Percentiles rank a stretch among this genome's conserved stretches.
phyloP scores from a whole-genome alignment of 139 green algal genomes.

The Eudorina sp. region DNA sequence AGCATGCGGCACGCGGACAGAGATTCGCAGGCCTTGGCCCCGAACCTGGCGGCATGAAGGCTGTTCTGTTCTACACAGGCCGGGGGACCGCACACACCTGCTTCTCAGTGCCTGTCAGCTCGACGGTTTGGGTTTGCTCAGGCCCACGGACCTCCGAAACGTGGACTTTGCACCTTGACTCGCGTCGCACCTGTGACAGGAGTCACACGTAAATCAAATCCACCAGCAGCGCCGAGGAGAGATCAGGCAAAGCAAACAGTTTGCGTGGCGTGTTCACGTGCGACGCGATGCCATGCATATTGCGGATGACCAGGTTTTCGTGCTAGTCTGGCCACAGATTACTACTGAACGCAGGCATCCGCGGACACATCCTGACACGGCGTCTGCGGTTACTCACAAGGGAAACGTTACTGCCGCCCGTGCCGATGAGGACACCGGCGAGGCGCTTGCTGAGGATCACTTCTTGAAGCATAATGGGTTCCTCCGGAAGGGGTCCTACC shows the following conservation, averaged over 20 bases:
- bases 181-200: constrained; percentile 24
- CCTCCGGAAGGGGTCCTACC: constrained; percentile 13
- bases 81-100: background rate
- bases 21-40: too few species aligned
- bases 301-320: too few species aligned
- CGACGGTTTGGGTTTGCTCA: constrained; percentile 32
- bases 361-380: too few species aligned
- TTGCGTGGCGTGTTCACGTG: too few species aligned
- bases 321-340: too few species aligned
- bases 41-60: too few species aligned
- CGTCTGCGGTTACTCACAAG: background rate
- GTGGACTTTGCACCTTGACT: constrained; percentile 44
- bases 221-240: too few species aligned
- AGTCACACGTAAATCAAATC: too few species aligned
- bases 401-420: constrained; percentile 35
- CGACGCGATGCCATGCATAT: too few species aligned
- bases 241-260: too few species aligned
- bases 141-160: constrained; percentile 22
- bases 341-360: too few species aligned
- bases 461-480: constrained; percentile 45
- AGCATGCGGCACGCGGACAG: too few species aligned
- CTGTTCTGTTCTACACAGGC: background rate
- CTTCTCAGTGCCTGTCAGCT: constrained; percentile 44
- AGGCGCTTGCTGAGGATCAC: constrained; percentile 30
- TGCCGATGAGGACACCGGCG: constrained; percentile 35